Percentiles rank a stretch among this genome's conserved stretches.
Conservation (phyloP, 2,329 filamentous ascomycete species). For the Cercospora citrullina region DNA sequence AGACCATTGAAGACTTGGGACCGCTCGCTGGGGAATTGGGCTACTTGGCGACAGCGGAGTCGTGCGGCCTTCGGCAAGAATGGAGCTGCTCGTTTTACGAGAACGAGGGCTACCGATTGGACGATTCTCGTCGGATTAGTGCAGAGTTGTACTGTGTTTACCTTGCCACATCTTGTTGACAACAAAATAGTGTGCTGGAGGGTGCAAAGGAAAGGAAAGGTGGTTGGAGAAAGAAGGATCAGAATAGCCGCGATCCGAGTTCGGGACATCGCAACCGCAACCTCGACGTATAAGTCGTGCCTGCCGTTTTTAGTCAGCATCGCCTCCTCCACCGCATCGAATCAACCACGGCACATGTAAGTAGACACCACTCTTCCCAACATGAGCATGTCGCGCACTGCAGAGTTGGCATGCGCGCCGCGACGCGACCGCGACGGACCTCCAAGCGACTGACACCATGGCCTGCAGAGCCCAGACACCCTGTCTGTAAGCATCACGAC, state of each 20-base stretch:
- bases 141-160: background rate
- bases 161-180: background rate
- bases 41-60: background rate
- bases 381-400: background rate
- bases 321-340: no score
- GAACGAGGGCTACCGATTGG: background rate
- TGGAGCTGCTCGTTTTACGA: background rate
- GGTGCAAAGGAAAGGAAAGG: background rate
- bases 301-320: no score
- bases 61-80: background rate
- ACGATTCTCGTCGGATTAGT: background rate
- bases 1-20: background rate
- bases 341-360: background rate
- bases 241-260: background rate
- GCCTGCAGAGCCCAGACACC: background rate
- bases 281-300: no score
- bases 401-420: background rate
- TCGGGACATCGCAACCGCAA: no score
- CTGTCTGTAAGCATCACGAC: slow-evolving; percentile 1
- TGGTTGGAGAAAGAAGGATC: no score
- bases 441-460: background rate
- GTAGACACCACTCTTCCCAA: background rate
- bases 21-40: background rate
- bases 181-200: background rate
- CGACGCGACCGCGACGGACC: background rate